A percentile compares a stretch with the other conserved stretches of the same genome.
Evolutionary conservation across 2,329 filamentous ascomycete species (phyloP).

Genomic region (Onygenales sp.): DNA sequence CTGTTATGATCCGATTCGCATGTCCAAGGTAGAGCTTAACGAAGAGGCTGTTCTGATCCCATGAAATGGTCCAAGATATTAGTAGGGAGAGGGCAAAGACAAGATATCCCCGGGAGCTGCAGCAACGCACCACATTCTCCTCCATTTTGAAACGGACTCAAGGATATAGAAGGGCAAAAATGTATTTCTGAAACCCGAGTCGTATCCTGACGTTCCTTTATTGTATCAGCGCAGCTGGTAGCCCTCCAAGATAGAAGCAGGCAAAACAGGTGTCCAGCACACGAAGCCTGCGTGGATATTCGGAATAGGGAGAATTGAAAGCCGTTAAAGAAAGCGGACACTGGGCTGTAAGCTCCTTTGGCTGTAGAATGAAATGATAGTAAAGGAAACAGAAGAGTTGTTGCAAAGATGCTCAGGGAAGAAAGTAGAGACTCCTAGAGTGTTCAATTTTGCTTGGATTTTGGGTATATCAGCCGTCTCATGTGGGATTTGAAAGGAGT

Average conservation of each 20-base stretch:
- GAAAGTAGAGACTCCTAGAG: not conserved
- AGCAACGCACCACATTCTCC: not conserved
- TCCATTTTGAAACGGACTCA: not conserved
- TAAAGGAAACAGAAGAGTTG: too few species aligned
- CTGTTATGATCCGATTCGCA: conserved; percentile 12
- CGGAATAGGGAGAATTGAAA: too few species aligned
- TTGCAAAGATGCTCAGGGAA: too few species aligned
- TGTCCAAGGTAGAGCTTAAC: conserved; percentile 15
- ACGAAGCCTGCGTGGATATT: too few species aligned
- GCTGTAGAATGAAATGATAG: too few species aligned
- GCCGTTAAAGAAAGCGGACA: too few species aligned
- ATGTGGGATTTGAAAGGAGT: not conserved
- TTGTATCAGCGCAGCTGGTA: too few species aligned
- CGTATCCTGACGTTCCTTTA: too few species aligned
- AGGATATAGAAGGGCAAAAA: not conserved
- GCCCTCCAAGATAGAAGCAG: too few species aligned
- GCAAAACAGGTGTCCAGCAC: too few species aligned
- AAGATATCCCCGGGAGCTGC: not conserved
- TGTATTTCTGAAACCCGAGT: not conserved
- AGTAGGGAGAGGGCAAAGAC: too few species aligned
- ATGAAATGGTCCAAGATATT: not conserved
- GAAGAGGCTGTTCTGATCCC: conserved; percentile 5
- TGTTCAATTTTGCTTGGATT: not conserved
- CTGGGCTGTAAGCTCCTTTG: too few species aligned
- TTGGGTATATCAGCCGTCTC: not conserved